These are phyloP conservation scores for Aspergillus novofumigatus DNA, from an alignment of 2,329 filamentous ascomycete species.

Conservation along the genomic window DNA sequence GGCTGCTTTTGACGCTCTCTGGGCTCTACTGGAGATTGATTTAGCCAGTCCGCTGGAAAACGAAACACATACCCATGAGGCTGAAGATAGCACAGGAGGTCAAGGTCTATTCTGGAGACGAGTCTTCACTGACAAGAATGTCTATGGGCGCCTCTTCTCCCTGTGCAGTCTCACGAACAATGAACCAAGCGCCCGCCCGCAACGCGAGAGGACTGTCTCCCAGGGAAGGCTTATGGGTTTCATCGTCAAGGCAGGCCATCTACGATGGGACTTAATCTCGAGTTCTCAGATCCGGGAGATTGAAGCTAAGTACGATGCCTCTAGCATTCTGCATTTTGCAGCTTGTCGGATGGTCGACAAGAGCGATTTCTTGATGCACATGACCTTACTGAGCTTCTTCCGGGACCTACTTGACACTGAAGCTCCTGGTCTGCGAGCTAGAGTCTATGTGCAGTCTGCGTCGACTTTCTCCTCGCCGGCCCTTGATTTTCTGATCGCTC, in stretches of 20 bases:
- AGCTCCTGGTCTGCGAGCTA: conserved; percentile 31
- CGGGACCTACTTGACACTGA: conserved; percentile 48
- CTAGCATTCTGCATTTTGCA: conserved; percentile 52
- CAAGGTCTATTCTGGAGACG: conserved; percentile 59
- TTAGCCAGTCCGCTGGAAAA: conserved; percentile 31
- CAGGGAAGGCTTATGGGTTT: conserved; percentile 59
- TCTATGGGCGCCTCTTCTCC: conserved; percentile 55
- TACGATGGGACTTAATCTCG: conserved; percentile 54
- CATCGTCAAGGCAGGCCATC: conserved; percentile 48
- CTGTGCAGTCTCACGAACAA: conserved; percentile 46
- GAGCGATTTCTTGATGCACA: conserved; percentile 57
- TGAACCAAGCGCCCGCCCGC: conserved; percentile 40
- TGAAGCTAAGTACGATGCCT: conserved; percentile 42
- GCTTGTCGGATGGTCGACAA: conserved; percentile 54
- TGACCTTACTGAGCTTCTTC: conserved; percentile 56
- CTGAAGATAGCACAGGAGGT: conserved; percentile 28
- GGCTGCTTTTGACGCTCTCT: conserved; percentile 50
- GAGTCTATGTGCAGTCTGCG: conserved; percentile 27
- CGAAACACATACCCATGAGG: conserved; percentile 16
- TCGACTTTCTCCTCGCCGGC: conserved; percentile 39
- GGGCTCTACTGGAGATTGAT: conserved; percentile 51
- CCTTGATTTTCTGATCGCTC: conserved; percentile 50
- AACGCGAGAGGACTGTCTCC: conserved; percentile 54
- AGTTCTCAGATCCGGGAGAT: conserved; percentile 50
- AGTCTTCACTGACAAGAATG: conserved; percentile 56